A percentile compares a stretch with the other conserved stretches of the same genome.
Evolutionary conservation across 73 alveolate genomes (phyloP).

Genomic region (Tetrahymena malaccensis): DNA sequence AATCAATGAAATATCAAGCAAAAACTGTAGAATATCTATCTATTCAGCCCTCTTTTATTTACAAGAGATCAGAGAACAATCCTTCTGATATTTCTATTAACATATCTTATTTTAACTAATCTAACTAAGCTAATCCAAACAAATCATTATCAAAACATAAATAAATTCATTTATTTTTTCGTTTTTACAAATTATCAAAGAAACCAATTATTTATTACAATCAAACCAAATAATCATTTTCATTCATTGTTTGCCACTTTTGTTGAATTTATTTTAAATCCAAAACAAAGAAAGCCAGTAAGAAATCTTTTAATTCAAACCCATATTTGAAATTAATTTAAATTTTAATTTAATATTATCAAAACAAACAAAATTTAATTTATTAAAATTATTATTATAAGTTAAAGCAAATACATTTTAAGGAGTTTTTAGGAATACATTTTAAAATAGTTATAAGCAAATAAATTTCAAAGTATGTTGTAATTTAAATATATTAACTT

Average conservation of each 20-base stretch:
- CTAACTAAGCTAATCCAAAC: not conserved
- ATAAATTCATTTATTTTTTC: not conserved
- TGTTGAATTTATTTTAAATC: not conserved
- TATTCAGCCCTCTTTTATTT: not conserved
- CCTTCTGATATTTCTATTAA: not conserved
- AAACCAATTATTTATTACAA: not conserved
- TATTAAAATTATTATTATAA: too few relatives aligned
- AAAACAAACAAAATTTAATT: too few relatives aligned
- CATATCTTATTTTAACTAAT: not conserved
- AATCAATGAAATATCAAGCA: not conserved
- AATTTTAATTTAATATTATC: too few relatives aligned
- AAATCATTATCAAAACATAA: not conserved
- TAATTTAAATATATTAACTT: too few relatives aligned
- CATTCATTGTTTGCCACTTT: not conserved
- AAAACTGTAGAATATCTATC: not conserved
- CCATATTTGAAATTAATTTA: too few relatives aligned
- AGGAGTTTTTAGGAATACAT: too few relatives aligned
- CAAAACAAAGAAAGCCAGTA: not conserved
- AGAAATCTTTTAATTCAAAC: too few relatives aligned
- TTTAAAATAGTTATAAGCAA: too few relatives aligned
- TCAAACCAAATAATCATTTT: not conserved
- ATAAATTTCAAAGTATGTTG: too few relatives aligned
- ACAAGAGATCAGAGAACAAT: not conserved
- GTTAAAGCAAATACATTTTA: too few relatives aligned
- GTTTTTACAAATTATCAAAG: not conserved